Evolutionary conservation across 2,329 filamentous ascomycete species (phyloP), one percentile per base, ranked within the genome.

Genomic region (Alternaria triticina): DNA sequence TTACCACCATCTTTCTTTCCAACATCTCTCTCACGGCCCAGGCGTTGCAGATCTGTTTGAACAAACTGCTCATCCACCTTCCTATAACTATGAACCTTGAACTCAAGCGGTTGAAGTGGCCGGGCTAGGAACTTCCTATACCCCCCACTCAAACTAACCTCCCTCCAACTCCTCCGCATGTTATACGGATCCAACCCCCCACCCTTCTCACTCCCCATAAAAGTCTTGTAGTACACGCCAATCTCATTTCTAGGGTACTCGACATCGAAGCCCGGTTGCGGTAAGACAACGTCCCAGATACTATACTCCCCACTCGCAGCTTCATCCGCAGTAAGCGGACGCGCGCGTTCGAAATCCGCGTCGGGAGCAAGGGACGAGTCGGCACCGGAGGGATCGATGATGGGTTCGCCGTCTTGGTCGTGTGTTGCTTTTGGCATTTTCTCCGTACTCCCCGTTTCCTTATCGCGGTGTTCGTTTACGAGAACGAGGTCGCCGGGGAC

Each of bases 201-300:
- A 65, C 96, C 94, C 66, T 88, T 86, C 51, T 91, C 87, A 55
- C 87, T 91, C 30, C 82, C 87, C 96, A 99, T 99, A 81, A 97
- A 96, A 3, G 88, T 86, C 67, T 86, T 86, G 82, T 98, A 99
- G 78, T 91, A 97, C 4, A 88, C 85, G n/a, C 91, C 93, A 66
- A 97, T 88, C 36, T 88, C 88, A 78, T 99, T 98, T 22, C 85
- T 77, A 0, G 96, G 96, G 76, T 98, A 99, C 36, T 92, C 80
- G 43, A 98, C 88, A 71, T 97, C 94, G 82, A 90, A 97, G 17
- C 96, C 96, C 0, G 96, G 96, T n/a, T 91, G 90, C 4, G 96
- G 95, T 3, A 99, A 86, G 12, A 99, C 94, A 65, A 98, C 77
- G 76, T 99, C 96, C 74, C 92, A 93, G 71, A 99, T 91, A 40